Percentiles rank a stretch among this genome's conserved stretches.
Evolutionary conservation across 1,139 yeast genomes (phyloP).

Genomic region (Saccharomycopsis phalli): DNA sequence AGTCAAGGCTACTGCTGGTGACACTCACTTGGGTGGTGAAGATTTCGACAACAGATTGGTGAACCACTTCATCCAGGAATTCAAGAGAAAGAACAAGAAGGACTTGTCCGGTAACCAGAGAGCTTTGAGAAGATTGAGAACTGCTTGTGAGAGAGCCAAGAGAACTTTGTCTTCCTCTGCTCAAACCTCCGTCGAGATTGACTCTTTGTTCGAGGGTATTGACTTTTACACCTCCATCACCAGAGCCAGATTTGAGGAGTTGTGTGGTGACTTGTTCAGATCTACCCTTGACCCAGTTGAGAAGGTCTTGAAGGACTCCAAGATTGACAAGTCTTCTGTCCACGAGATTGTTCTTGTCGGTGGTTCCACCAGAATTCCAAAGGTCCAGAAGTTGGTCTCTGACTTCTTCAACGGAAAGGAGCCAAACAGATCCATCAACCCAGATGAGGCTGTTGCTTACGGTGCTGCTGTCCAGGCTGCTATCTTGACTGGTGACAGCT

Average conservation of each 20-base stretch:
- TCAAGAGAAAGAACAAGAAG: constrained; percentile 77
- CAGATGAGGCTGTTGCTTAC: constrained; percentile 97
- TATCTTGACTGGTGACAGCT: constrained; percentile 84
- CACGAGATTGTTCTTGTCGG: constrained; percentile 85
- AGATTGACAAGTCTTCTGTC: constrained; percentile 67
- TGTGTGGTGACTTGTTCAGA: constrained; percentile 78
- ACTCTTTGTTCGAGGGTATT: constrained; percentile 71
- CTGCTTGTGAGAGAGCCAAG: constrained; percentile 81
- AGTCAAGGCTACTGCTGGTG: constrained; percentile 97
- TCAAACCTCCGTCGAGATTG: constrained; percentile 81
- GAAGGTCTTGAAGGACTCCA: constrained; percentile 77
- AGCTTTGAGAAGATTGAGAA: constrained; percentile 80
- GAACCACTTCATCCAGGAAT: constrained; percentile 69
- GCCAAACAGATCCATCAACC: constrained; percentile 81
- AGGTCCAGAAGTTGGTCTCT: constrained; percentile 78
- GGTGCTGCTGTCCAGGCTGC: constrained; percentile 99
- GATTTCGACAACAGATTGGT: constrained; percentile 80
- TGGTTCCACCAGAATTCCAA: constrained; percentile 93
- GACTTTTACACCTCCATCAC: constrained; percentile 77
- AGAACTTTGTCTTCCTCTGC: constrained; percentile 81
- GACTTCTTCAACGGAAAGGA: constrained; percentile 88
- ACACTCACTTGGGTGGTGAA: constrained; percentile 98
- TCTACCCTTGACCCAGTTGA: constrained; percentile 80
- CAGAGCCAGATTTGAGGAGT: constrained; percentile 88
- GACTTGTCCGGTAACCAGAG: constrained; percentile 70